Evolutionary conservation across 1,139 yeast genomes (phyloP), one percentile per base, ranked within the genome.

Genomic region (Candida tropicalis): DNA sequence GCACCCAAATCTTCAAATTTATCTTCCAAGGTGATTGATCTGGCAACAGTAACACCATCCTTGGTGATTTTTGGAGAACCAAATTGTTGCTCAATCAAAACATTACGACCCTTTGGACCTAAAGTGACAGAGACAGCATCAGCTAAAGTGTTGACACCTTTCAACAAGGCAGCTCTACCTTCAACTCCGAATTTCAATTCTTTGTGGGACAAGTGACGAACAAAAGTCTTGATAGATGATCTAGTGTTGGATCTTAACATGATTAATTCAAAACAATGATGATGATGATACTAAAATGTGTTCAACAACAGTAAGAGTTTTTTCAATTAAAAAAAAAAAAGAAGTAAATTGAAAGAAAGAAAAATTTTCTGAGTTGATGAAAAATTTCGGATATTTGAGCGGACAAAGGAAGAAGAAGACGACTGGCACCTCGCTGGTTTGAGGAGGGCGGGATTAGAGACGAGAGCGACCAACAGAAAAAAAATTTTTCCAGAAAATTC

Each of bases 31-130:
- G 84, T 81, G 63, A 93, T 85, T 49, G 96, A 83, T 63, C 80
- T 83, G 55, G 99, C 99, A 51, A 93, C 99, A 38, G 99, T 93
- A 46, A 93, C 99, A 83, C 99, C 99, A 68, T 93, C 99, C 77
- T 93, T 93, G 73, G 99, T 93, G 78, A 93, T 93, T 79, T 93
- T 93, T 63, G 99, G 99, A 39, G 97, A 81, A 49, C 99, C 99
- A 54, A 89, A 93, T 52, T 89, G 88, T 73, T 93, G 99, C 73
- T 93, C 99, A 62, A 93, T 93, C 61, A 93, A 81, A 40, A 93
- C 99, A 62, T 93, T 93, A 73, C 99, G 86, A 63, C 99, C 99
- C 73, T 93, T 93, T 63, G 99, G 99, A 49, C 99, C 99, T 55
- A 93, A 77, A 36, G 99, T 93, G 47, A 95, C 97, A 31, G 96